Evolutionary conservation across 768 basidiomycete species (phyloP), one percentile per base, ranked within the genome.

Genomic region (Phanerodontia chrysosporium): DNA sequence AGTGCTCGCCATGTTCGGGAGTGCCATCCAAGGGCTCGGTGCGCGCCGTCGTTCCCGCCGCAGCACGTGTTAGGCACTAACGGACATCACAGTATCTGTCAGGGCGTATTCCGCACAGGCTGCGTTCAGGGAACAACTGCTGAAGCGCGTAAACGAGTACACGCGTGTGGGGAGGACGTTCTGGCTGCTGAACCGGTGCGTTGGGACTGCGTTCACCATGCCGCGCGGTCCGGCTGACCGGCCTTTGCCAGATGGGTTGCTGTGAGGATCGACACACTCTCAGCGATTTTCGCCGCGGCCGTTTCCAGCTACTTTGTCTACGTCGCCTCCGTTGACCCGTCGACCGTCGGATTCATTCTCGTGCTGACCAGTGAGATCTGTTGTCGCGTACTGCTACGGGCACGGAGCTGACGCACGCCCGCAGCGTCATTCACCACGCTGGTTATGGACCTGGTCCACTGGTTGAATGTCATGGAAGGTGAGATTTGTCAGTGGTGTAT

Each of bases 61-160:
- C 42, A 14, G 22, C 9, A 45, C 46, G n/a, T 29, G 13, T 52
- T 32, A 9, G 32, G 6, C n/a, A 21, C 24, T 22, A 2, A 22
- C 36, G 32, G 9, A 58, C 10, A 28, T n/a, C 14, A n/a, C 42
- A 75, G 69, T 72, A 9, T 81, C 81, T 3, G 81, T 86, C 45
- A 75, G 84, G 12, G 84, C 84, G 0, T 86, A 83, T 61, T 79
- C 80, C 16, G 82, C 82, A 7, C 76, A 84, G 65, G 70, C 70
- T 3, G 65, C 72, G 14, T 82, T 75, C 69, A 75, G 69, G 58
- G 51, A 51, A 58, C 75, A 83, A 62, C 76, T 80, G 3, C 65
- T 77, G 49, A 62, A 65, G 25, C 72, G 80, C 7, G 78, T 83
- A 28, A 78, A 85, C 64, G 74, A 71, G 32, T 86, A 80, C 61